phyloP scores from a whole-genome alignment of 108 stramenopile species.

The Fistulifera pelliculosa region DNA sequence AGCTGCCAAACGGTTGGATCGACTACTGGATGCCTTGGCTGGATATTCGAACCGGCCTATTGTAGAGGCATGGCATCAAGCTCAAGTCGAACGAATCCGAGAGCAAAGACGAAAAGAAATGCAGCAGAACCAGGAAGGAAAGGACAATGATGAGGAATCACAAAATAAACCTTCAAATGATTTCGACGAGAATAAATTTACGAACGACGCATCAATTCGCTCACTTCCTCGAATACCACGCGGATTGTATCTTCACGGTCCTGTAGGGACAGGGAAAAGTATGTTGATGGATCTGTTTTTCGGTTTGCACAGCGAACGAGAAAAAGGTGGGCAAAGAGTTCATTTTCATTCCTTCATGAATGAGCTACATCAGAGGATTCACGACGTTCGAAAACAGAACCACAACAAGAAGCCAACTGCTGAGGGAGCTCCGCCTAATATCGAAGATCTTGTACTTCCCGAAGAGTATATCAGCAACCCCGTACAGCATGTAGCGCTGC shows the following conservation, averaged over 20 bases:
- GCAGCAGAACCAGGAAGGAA: no score
- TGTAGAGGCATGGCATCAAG: no score
- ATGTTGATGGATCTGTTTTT: slow-evolving; percentile 94
- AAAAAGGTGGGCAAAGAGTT: slow-evolving; percentile 26
- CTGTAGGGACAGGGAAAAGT: slow-evolving; percentile 96
- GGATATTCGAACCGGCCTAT: no score
- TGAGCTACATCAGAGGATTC: slow-evolving; percentile 78
- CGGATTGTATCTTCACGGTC: slow-evolving; percentile 84
- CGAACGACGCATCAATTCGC: no score
- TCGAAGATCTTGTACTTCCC: slow-evolving; percentile 21
- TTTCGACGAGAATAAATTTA: no score
- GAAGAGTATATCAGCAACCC: slow-evolving; percentile 36
- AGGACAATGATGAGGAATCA: no score
- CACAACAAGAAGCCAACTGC: slow-evolving; percentile 37
- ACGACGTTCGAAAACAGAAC: slow-evolving; percentile 41
- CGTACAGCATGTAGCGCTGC: slow-evolving; percentile 47
- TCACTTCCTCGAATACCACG: slow-evolving; percentile 32
- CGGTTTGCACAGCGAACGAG: not conserved
- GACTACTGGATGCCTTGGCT: no score
- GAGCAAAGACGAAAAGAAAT: no score
- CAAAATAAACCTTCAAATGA: no score
- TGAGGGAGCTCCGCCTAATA: slow-evolving; percentile 57
- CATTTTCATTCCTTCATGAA: slow-evolving; percentile 97
- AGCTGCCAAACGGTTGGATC: no score
- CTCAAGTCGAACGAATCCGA: no score